Conservation (phyloP, 148 eudicot species). For the Camellia sinensis region DNA sequence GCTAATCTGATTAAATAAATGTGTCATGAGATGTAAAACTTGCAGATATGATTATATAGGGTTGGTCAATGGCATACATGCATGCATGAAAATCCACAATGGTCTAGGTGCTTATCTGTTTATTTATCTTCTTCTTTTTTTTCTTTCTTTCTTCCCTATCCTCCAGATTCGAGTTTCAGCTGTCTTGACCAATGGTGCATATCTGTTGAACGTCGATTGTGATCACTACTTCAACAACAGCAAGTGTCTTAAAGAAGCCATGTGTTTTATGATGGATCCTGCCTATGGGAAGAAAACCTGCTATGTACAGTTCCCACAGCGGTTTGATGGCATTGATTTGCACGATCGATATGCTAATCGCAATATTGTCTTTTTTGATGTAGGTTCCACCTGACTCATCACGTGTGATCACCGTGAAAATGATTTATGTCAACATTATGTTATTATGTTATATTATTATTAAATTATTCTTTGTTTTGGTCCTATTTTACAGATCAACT, state of each 20-base stretch:
- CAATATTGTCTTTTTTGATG: slow-evolving; percentile 95
- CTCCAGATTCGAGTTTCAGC: slow-evolving; percentile 96
- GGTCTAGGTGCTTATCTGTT: too few species aligned
- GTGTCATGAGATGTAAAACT: neutral
- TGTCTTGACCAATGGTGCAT: slow-evolving; percentile 95
- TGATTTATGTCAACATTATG: neutral
- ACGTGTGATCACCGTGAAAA: neutral
- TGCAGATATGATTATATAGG: neutral
- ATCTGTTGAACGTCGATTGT: slow-evolving; percentile 88
- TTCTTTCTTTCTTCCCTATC: neutral
- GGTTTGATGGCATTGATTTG: slow-evolving; percentile 93
- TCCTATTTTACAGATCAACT: slow-evolving; percentile 64
- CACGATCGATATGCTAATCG: slow-evolving; percentile 99
- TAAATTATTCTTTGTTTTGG: slow-evolving; percentile 10
- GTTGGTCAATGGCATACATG: neutral
- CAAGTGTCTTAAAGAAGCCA: slow-evolving; percentile 94
- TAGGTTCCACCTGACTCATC: slow-evolving; percentile 34
- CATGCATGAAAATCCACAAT: neutral
- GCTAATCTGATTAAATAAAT: neutral
- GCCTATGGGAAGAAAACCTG: slow-evolving; percentile 80
- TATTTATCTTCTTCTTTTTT: neutral
- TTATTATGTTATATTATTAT: neutral
- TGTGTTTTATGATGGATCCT: slow-evolving; percentile 99
- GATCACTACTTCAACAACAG: slow-evolving; percentile 99
- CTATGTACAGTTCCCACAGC: slow-evolving; percentile 95